A percentile compares a stretch with the other conserved stretches of the same genome.
Conservation (phyloP, 2,329 filamentous ascomycete genomes). For the Penicillium sclerotigenum region DNA sequence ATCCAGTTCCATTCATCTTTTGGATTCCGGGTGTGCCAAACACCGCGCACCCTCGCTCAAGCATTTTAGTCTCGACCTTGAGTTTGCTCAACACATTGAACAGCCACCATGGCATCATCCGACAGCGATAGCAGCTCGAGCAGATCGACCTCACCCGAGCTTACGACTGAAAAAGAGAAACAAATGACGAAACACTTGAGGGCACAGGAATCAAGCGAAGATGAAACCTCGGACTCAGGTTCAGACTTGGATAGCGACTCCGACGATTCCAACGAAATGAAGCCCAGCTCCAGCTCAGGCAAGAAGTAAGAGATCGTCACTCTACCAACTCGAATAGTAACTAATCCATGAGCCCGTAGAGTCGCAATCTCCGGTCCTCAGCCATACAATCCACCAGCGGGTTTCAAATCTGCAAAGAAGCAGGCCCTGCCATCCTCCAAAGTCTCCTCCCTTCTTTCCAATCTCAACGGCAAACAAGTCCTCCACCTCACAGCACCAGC, state of each 20-base stretch:
- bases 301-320: constrained; percentile 17
- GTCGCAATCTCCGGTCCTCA: constrained; percentile 29
- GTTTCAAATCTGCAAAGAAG: constrained; percentile 41
- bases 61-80: background rate
- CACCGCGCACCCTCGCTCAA: background rate
- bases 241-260: constrained; percentile 20
- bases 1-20: background rate
- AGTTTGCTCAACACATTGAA: constrained; percentile 3
- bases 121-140: constrained; percentile 28
- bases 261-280: constrained; percentile 20
- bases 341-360: constrained; percentile 10
- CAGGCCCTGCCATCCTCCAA: constrained; percentile 32
- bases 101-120: constrained; percentile 22
- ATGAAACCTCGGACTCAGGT: constrained; percentile 17
- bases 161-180: constrained; percentile 21
- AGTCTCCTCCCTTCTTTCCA: constrained; percentile 35
- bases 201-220: constrained; percentile 19
- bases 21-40: background rate
- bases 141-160: constrained; percentile 28
- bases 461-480: constrained; percentile 46
- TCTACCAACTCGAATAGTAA: background rate
- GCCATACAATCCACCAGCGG: constrained; percentile 43
- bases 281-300: constrained; percentile 11
- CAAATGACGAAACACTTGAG: constrained; percentile 21
- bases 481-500: constrained; percentile 49